Conservation (phyloP, 202 grass and related monocot species). For the Dendrocalamus latiflorus region DNA sequence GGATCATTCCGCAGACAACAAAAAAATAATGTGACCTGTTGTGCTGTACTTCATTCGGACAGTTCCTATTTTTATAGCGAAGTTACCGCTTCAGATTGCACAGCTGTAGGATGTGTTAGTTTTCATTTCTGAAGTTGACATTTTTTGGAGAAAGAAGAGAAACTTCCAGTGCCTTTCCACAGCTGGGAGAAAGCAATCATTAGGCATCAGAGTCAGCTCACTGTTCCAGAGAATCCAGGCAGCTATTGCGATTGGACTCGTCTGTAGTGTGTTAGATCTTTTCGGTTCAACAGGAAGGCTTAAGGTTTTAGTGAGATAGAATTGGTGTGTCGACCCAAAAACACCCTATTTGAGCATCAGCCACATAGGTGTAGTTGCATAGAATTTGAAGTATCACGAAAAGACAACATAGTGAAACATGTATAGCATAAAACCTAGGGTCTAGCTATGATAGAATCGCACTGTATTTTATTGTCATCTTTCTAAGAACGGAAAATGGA, state of each 20-base stretch:
- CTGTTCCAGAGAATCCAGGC: not conserved
- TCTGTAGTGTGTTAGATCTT: not conserved
- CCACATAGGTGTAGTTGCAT: not conserved
- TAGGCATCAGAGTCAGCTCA: not conserved
- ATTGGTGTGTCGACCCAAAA: constrained; percentile 14
- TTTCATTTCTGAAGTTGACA: not conserved
- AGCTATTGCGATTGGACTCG: not conserved
- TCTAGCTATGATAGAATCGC: not conserved
- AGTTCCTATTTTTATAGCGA: not conserved
- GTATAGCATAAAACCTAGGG: not conserved
- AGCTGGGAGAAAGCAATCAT: not conserved
- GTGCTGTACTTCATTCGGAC: not conserved
- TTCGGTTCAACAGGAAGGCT: constrained; percentile 13
- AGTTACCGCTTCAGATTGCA: not conserved
- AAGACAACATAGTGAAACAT: not conserved
- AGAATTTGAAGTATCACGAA: not conserved
- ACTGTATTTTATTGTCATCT: not conserved
- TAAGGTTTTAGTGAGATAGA: not conserved
- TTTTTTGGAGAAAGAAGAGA: not conserved
- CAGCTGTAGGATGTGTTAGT: not conserved
- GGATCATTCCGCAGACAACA: not conserved
- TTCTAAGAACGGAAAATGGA: constrained; percentile 17
- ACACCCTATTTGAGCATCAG: constrained; percentile 8
- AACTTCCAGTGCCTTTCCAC: no score
- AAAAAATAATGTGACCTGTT: constrained; percentile 16